A percentile compares a stretch with the other conserved stretches of the same genome.
Evolutionary conservation across 75 land plant species (phyloP).

Genomic region (Cupressus sempervirens): DNA sequence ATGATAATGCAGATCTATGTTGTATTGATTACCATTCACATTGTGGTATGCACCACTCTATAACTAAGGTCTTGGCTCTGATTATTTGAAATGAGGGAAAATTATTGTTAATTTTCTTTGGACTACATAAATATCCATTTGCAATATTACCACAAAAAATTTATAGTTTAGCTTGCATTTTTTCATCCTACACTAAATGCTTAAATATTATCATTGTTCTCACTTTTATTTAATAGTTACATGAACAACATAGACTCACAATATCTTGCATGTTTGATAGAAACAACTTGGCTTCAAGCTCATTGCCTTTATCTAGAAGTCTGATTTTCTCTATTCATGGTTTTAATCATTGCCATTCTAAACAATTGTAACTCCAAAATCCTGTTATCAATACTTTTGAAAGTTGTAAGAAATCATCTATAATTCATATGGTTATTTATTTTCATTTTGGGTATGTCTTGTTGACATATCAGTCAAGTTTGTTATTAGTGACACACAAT

Average conservation of each 20-base stretch:
- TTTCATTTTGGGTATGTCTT: not conserved
- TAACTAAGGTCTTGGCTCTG: not conserved
- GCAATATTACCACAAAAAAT: no score
- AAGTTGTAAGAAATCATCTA: not conserved
- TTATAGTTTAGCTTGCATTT: no score
- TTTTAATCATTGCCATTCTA: slow-evolving; percentile 44
- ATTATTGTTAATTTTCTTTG: not conserved
- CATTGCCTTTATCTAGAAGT: slow-evolving; percentile 42
- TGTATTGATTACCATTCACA: slow-evolving; percentile 53
- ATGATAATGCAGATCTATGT: slow-evolving; percentile 39
- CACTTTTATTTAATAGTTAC: not conserved
- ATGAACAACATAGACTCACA: not conserved
- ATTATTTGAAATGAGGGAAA: not conserved
- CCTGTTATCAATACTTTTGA: not conserved
- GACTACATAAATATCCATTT: not conserved
- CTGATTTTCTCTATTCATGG: slow-evolving; percentile 52
- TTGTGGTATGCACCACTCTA: slow-evolving; percentile 28
- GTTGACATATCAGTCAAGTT: no score
- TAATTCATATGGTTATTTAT: not conserved
- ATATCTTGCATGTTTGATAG: not conserved
- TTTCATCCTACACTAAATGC: no score
- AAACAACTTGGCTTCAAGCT: slow-evolving; percentile 34
- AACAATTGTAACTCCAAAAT: slow-evolving; percentile 31
- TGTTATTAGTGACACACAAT: no score
- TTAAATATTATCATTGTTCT: not conserved